phyloP scores from a whole-genome alignment of 1,284 basidiomycete species.

The Ustilago crameri region DNA sequence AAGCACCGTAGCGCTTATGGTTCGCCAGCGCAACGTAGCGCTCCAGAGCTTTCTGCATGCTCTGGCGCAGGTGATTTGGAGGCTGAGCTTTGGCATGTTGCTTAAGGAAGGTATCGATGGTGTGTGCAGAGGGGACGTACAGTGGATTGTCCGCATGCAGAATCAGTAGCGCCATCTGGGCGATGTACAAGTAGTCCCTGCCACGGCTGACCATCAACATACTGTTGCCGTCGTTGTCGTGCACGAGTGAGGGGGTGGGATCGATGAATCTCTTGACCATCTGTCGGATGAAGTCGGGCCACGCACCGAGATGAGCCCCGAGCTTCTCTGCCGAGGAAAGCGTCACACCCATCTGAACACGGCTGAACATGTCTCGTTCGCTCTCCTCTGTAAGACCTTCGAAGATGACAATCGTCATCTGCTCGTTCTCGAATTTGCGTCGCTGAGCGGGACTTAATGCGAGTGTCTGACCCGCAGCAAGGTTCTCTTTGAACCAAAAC shows the following conservation, averaged over 20 bases:
- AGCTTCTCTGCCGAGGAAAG: slow-evolving; percentile 58
- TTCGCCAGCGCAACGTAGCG: slow-evolving; percentile 45
- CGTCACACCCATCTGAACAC: slow-evolving; percentile 58
- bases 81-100: slow-evolving; percentile 18
- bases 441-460: slow-evolving; percentile 31
- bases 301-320: slow-evolving; percentile 39
- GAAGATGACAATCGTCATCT: slow-evolving; percentile 48
- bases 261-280: slow-evolving; percentile 52
- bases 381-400: slow-evolving; percentile 38
- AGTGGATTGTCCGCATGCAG: neutral
- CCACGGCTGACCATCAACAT: slow-evolving; percentile 38
- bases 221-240: slow-evolving; percentile 29
- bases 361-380: slow-evolving; percentile 56
- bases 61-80: slow-evolving; percentile 2
- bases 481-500: slow-evolving; percentile 49
- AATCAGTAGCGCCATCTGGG: slow-evolving; percentile 49
- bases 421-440: slow-evolving; percentile 51
- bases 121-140: slow-evolving; percentile 28
- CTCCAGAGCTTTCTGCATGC: slow-evolving; percentile 31
- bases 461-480: slow-evolving; percentile 17
- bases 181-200: slow-evolving; percentile 47
- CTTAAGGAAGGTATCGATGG: slow-evolving; percentile 39
- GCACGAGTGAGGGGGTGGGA: slow-evolving; percentile 29
- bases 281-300: slow-evolving; percentile 50
- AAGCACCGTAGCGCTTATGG: slow-evolving; percentile 30